Percentiles rank a stretch among this genome's conserved stretches.
Conservation (phyloP, 345 rosid genomes). For the Eucalyptus viminalis region DNA sequence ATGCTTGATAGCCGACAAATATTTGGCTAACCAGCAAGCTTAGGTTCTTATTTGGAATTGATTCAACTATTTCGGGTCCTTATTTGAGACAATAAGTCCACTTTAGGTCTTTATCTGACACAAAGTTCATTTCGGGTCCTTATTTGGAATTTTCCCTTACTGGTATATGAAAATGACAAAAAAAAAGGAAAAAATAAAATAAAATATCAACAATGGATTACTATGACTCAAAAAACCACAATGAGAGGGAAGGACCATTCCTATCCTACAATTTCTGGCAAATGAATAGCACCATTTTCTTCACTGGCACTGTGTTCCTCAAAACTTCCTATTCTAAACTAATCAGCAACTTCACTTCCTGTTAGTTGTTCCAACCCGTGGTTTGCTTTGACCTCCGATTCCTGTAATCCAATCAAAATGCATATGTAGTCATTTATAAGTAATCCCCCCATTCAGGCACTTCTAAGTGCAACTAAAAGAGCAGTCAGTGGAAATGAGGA, state of each 20-base stretch:
- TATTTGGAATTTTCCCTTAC: too few species aligned
- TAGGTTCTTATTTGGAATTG: too few species aligned
- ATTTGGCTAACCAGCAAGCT: too few species aligned
- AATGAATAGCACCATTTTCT: neutral
- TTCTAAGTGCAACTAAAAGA: neutral
- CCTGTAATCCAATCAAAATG: constrained; percentile 24
- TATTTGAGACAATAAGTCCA: too few species aligned
- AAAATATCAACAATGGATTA: neutral
- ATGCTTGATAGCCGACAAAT: too few species aligned
- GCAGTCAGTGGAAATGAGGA: neutral
- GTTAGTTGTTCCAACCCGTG: constrained; percentile 37
- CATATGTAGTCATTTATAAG: neutral
- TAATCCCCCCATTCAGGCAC: neutral
- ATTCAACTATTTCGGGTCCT: too few species aligned
- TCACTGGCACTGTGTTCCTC: neutral
- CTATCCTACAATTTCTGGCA: neutral
- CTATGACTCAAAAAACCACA: neutral
- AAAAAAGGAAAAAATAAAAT: neutral
- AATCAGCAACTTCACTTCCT: constrained; percentile 22
- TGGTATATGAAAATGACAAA: neutral
- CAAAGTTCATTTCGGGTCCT: too few species aligned
- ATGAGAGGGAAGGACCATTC: neutral
- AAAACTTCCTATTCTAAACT: neutral
- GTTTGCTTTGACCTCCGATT: constrained; percentile 81
- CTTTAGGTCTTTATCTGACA: too few species aligned